Conservation (phyloP, 495 filamentous ascomycete species). For the Physcia stellaris region DNA sequence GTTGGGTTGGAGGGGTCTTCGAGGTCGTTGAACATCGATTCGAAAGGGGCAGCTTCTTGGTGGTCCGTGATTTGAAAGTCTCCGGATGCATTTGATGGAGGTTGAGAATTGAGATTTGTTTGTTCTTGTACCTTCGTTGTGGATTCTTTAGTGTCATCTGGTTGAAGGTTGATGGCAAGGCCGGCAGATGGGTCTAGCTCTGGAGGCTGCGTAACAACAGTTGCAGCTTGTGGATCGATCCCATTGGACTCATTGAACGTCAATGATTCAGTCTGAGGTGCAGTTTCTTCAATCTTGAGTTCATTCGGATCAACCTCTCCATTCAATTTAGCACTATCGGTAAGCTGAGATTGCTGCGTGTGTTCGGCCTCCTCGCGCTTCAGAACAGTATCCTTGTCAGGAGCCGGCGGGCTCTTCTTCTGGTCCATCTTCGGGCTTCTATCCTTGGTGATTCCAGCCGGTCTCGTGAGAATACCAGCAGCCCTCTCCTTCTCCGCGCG, state of each 20-base stretch:
- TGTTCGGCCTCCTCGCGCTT: background rate
- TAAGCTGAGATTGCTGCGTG: background rate
- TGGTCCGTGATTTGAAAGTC: too few relatives aligned
- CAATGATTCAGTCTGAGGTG: background rate
- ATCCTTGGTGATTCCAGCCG: background rate
- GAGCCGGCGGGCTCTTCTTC: background rate
- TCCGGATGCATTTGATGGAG: too few relatives aligned
- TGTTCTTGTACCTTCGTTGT: background rate
- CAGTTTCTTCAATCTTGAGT: background rate
- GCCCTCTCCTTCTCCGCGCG: slow-evolving; percentile 14
- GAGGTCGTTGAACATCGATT: slow-evolving; percentile 18
- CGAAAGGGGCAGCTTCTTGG: slow-evolving; percentile 8
- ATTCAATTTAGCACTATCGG: background rate
- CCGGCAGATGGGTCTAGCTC: background rate
- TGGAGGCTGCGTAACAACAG: background rate
- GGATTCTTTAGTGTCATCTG: background rate
- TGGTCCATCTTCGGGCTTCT: background rate
- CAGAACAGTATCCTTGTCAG: background rate
- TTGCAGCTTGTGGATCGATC: background rate
- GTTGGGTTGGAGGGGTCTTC: slow-evolving; percentile 20
- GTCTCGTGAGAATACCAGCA: slow-evolving; percentile 1
- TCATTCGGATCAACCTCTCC: background rate
- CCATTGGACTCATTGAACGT: background rate
- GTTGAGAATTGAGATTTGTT: too few relatives aligned
- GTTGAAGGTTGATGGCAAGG: background rate